Base-by-base conservation (phyloP, 192 early-diverging fungal genomes). In the Backusella liffmaniae region DNA sequence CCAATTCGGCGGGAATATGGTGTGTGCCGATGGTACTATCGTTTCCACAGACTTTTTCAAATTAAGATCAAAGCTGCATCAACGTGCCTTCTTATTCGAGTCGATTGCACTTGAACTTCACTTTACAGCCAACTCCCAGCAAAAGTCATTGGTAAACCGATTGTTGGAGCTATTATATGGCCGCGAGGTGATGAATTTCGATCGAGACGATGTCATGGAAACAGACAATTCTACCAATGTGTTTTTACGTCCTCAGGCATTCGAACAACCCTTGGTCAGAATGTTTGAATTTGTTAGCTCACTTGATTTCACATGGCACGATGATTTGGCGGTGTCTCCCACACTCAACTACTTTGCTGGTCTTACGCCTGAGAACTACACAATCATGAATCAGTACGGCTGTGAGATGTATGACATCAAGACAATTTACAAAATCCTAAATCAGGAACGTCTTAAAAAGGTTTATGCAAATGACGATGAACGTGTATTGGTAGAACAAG, bases 31-130 rank as follows among this genome's bases (percentile, higher is more conserved):
- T 21, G 72, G 77, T 7, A 46, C 8, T 8, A 3, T 6, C 2
- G 56, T 32, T 29, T 34, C 29, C 1, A 74, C 72, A 21, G 77
- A 78, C 29, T 67, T 75, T 69, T 70, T 77, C 83, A 15, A 86
- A 79, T 44, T 74, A 29, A 76, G 79, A 80, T 86, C 91, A 10
- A 89, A 90, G 75, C 84, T 99, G 70, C 90, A 95, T 72, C 92
- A 94, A 56, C 90, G 95, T 15, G 88, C 96, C 1, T 98, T 95
- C 95, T 84, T 98, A 13, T 88, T 98, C 88, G 88, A 92, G 72
- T 86, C 90, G 21, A 78, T 95, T 15, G 95, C 97, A 1, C 83
- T 99, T 26, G 97, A 99, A 77, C 85, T 99, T 37, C 96, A 94
- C 29, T 70, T 72, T 0, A 80, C 83, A 12, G 82, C 76, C 32